These are phyloP conservation scores for Pseudogymnoascus sp. DNA, from an alignment of 2,329 filamentous ascomycete genomes.

Conservation along the genomic window DNA sequence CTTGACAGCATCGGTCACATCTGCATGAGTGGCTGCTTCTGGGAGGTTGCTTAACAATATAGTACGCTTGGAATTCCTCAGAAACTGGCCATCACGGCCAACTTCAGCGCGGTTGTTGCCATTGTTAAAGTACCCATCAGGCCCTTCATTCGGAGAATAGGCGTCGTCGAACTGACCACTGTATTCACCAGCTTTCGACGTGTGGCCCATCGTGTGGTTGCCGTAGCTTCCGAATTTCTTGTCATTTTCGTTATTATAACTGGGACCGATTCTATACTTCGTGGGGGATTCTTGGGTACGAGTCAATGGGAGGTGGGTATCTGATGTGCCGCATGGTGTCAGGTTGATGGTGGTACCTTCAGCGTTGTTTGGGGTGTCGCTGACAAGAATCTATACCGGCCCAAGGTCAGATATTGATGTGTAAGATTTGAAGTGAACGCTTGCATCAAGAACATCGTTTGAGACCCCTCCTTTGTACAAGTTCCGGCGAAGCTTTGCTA, in stretches of 20 bases:
- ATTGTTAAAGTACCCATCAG: slow-evolving; percentile 19
- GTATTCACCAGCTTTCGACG: background rate
- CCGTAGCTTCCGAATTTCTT: background rate
- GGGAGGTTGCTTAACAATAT: slow-evolving; percentile 56
- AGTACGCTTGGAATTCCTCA: slow-evolving; percentile 40
- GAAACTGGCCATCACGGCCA: slow-evolving; percentile 18
- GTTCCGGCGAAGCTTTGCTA: slow-evolving; percentile 37
- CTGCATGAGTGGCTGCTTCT: slow-evolving; percentile 52
- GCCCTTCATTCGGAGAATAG: slow-evolving; percentile 12
- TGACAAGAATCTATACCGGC: slow-evolving; percentile 21
- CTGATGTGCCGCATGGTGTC: slow-evolving; percentile 14
- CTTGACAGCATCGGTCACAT: slow-evolving; percentile 56
- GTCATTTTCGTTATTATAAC: background rate
- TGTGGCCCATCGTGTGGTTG: background rate
- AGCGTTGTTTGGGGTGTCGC: slow-evolving; percentile 15
- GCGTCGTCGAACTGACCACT: background rate
- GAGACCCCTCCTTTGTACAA: slow-evolving; percentile 42
- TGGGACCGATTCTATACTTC: slow-evolving; percentile 20
- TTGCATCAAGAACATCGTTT: slow-evolving; percentile 35
- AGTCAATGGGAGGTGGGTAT: slow-evolving; percentile 15
- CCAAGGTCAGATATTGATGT: slow-evolving; percentile 13
- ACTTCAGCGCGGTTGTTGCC: slow-evolving; percentile 17
- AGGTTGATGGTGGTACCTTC: slow-evolving; percentile 14
- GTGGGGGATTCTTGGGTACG: slow-evolving; percentile 13
- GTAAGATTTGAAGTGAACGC: slow-evolving; percentile 8